Base-by-base conservation (phyloP, 352 stramenopile genomes). In the Phytophthora fragariae region DNA sequence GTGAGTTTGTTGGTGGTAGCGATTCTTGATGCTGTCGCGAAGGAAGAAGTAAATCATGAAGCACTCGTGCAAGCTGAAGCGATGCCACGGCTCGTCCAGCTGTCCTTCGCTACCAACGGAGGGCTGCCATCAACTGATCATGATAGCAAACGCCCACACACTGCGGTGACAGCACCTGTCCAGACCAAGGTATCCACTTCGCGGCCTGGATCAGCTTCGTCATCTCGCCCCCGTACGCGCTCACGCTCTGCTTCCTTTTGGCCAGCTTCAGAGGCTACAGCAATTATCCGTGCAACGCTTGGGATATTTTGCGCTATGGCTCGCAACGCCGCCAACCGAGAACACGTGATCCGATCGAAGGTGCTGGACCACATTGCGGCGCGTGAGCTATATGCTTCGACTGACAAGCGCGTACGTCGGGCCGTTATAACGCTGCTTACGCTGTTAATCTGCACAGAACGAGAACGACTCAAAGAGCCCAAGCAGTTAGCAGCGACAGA, bases 261-360 rank as follows among this genome's bases (percentile, higher is more conserved):
- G 67, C 57, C 62, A 27, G 67, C 57, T 15, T 72, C 57, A 2
- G 72, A 78, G 35, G 62, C 66, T 27, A 69, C 57, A 27, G 46
- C 64, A 15, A 53, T 82, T 7, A 57, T 86, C 63, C 81, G 84
- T 5, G 79, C 81, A 31, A 73, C 75, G 54, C 86, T 92, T 37
- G 72, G 71, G 1, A 75, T 92, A 21, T 89, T 92, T 49, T 92
- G 84, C 50, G 74, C 87, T 21, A 85, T 92, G 72, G 82, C 84
- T 5, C 83, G 81, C 57, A 92, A 90, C 50, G 59, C 62, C 10
- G 57, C 65, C 24, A 92, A 92, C 52, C 81, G 84, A 53, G 77
- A 91, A 31, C 83, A 81, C 17, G 70, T 93, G 2, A 89, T 92
- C 61, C 79, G 80, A 27, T 90, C 84, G 24, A 90, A 90, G 54